Evolutionary conservation across 352 stramenopile genomes (phyloP).

Genomic region (Phytopythium litorale): DNA sequence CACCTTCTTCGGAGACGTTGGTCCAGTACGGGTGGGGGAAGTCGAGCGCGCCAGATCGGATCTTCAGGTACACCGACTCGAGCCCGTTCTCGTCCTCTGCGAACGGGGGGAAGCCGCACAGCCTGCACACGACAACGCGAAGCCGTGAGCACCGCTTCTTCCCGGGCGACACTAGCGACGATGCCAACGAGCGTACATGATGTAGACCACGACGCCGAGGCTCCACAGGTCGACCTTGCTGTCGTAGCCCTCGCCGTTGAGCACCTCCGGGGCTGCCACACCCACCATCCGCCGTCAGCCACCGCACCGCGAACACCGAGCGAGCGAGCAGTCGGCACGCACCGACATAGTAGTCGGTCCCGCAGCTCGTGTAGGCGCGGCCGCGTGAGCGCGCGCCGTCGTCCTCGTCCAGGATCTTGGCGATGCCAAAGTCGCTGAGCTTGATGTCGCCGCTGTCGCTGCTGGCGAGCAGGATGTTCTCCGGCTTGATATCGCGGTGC

Average conservation of each 20-base stretch:
- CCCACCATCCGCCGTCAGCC: background rate
- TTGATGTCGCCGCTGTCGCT: constrained; percentile 75
- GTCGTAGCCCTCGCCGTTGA: constrained; percentile 84
- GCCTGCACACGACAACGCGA: constrained; percentile 21
- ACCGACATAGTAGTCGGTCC: constrained; percentile 88
- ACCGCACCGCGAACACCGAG: constrained; percentile 6
- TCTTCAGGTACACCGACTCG: constrained; percentile 85
- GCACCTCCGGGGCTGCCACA: constrained; percentile 61
- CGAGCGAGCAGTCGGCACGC: constrained; percentile 7
- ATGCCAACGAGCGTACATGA: constrained; percentile 50
- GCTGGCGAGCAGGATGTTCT: constrained; percentile 78
- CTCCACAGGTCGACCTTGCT: constrained; percentile 87
- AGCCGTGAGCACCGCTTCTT: background rate
- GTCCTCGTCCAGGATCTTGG: constrained; percentile 79
- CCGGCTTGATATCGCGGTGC: constrained; percentile 80
- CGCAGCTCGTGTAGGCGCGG: constrained; percentile 84
- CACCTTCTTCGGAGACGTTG: constrained; percentile 79
- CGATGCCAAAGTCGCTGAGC: constrained; percentile 81
- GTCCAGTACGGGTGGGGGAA: constrained; percentile 85
- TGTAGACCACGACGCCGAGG: constrained; percentile 84
- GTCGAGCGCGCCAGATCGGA: constrained; percentile 70
- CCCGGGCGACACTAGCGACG: background rate
- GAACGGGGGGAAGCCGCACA: constrained; percentile 82
- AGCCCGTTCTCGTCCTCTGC: constrained; percentile 77
- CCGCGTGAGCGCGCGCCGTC: constrained; percentile 62